Base-by-base conservation (phyloP, 116 monocot species). In the Phalaenopsis hybrid region DNA sequence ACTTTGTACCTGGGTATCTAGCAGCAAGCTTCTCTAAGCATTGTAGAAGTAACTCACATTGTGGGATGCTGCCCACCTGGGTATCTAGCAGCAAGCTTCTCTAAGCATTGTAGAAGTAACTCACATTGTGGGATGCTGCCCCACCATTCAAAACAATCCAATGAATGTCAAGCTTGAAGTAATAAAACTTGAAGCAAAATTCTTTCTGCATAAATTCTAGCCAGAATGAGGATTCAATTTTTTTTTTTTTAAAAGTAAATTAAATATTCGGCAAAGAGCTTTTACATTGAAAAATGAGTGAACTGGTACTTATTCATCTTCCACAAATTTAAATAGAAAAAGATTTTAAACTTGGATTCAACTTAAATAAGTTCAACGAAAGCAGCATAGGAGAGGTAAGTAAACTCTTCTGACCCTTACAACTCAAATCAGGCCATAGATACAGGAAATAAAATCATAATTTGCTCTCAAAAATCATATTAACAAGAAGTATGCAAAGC, bases 1-100 rank as follows among this genome's bases (percentile, higher is more conserved):
- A 99, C 83, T 99, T 99, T 48, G 95, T 95, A 21, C 67, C 89
- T 52, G 98, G 90, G 75, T 99, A 99, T 83, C 87, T 91, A 5
- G 87, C 88, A 48, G 98, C 95, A 78, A 98, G 84, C 58, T 95
- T 92, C 81, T 95, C 98, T 79, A 95, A 75, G 85, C 92, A 95
- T 51, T 57, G 84, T 44, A 88, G 23, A 59, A 98, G 90, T 79
- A 99, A n/a, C 25, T 79, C 87, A 75, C 95, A 99, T 18, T 89
- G 93, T 59, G 90, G 28, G 70, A 93, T 83, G 76, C 98, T 99
- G 86, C 43, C 45, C 86, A 21, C 67, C 89, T 52, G 98, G 90
- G 75, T 99, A 99, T 83, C 87, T 91, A 5, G 87, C 88, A 48
- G 98, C 95, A 78, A 98, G 84, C 58, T 95, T 92, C 81, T 95